phyloP scores from a whole-genome alignment of 2,329 filamentous ascomycete species.

The Chaetomium sp. region DNA sequence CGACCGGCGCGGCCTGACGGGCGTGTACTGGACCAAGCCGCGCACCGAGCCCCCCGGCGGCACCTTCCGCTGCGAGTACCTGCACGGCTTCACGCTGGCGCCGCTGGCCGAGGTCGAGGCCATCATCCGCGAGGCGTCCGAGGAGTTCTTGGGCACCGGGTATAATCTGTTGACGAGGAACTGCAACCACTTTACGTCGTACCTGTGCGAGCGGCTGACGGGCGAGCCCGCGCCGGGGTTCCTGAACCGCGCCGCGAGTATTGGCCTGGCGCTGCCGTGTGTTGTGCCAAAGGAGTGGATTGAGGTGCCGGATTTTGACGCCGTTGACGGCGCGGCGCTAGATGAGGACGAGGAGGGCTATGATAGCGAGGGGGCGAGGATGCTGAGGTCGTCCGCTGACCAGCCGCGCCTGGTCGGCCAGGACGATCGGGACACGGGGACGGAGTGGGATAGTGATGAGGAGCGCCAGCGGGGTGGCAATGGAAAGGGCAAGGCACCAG shows the following conservation, averaged over 20 bases:
- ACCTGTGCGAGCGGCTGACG: constrained; percentile 73
- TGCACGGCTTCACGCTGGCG: constrained; percentile 77
- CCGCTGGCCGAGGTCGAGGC: constrained; percentile 69
- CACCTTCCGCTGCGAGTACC: constrained; percentile 72
- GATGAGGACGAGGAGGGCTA: constrained; percentile 29
- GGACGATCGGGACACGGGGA: constrained; percentile 28
- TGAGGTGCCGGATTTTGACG: constrained; percentile 74
- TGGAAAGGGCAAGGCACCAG: constrained; percentile 47
- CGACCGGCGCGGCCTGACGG: constrained; percentile 68
- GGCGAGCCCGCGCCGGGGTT: constrained; percentile 69
- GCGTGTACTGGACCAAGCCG: constrained; percentile 82
- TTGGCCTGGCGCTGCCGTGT: constrained; percentile 79
- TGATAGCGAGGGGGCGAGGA: constrained; percentile 35
- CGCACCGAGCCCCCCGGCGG: constrained; percentile 73
- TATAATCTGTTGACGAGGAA: constrained; percentile 84
- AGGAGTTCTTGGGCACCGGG: constrained; percentile 71
- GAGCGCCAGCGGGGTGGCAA: constrained; percentile 45
- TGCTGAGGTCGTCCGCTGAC: constrained; percentile 35
- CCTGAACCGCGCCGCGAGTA: constrained; percentile 82
- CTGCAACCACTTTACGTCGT: constrained; percentile 85
- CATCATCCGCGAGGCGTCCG: constrained; percentile 68
- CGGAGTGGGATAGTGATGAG: constrained; percentile 51
- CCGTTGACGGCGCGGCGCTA: constrained; percentile 38
- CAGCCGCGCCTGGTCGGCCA: constrained; percentile 32
- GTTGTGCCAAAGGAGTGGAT: constrained; percentile 83